Conservation (phyloP, 345 rosid species). For the Pelargonium nanum region DNA sequence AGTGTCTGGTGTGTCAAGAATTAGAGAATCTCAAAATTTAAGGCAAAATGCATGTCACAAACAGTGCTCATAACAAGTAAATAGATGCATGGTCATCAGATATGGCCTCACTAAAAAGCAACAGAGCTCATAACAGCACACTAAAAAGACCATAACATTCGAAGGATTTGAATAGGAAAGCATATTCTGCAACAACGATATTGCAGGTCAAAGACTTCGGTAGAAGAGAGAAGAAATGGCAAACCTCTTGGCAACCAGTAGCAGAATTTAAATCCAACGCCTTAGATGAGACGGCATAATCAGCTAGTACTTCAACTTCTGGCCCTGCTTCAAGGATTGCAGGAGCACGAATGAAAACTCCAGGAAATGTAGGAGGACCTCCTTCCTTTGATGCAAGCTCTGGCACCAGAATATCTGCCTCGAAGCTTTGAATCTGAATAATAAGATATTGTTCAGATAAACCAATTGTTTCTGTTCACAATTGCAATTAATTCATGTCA, state of each 20-base stretch:
- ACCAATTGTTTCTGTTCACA: background rate
- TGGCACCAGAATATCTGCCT: constrained; percentile 72
- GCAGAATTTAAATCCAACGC: constrained; percentile 66
- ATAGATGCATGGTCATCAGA: no score
- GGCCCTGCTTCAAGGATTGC: constrained; percentile 78
- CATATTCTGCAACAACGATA: background rate
- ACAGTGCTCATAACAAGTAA: no score
- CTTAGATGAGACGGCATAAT: constrained; percentile 53
- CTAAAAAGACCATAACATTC: no score
- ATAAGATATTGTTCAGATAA: background rate
- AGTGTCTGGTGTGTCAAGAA: no score
- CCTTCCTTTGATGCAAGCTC: constrained; percentile 70
- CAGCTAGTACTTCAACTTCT: constrained; percentile 78
- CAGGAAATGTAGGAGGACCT: constrained; percentile 75
- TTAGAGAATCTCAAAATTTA: no score
- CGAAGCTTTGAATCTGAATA: constrained; percentile 85
- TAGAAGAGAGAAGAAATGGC: background rate
- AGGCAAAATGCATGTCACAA: no score
- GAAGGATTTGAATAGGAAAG: background rate
- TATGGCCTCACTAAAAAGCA: no score
- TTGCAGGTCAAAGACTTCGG: background rate
- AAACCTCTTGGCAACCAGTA: constrained; percentile 69
- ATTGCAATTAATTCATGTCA: background rate
- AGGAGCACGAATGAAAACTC: constrained; percentile 93
- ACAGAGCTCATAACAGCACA: no score